A percentile compares a stretch with the other conserved stretches of the same genome.
Conservation (phyloP, 441 rosid genomes). For the Erysimum cheiri region DNA sequence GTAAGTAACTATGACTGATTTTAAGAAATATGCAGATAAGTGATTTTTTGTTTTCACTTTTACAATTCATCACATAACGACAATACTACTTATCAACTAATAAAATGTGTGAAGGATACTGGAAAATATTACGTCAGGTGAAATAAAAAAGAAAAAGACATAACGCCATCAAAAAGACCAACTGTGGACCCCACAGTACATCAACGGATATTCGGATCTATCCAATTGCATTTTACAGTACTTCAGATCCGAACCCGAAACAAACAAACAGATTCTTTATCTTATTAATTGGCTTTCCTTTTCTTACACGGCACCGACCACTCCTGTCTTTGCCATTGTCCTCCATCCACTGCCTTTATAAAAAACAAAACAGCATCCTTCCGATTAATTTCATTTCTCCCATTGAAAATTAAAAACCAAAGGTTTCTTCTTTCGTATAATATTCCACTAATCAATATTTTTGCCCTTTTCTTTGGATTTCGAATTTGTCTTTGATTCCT, state of each 20-base stretch:
- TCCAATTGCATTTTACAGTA: slow-evolving; percentile 10
- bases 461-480: slow-evolving; percentile 4
- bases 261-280: not conserved
- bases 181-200: not conserved
- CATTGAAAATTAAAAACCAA: slow-evolving; percentile 12
- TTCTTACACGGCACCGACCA: slow-evolving; percentile 26
- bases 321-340: not conserved
- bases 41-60: not conserved
- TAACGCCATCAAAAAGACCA: not conserved
- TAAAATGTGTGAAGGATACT: too few species aligned
- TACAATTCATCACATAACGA: not conserved
- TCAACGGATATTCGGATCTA: slow-evolving; percentile 23
- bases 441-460: not conserved
- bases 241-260: slow-evolving; percentile 15
- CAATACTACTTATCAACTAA: too few species aligned
- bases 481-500: slow-evolving; percentile 12
- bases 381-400: slow-evolving; percentile 6
- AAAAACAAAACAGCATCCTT: not conserved
- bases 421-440: slow-evolving; percentile 28
- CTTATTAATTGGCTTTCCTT: not conserved
- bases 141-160: not conserved
- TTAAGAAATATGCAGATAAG: not conserved
- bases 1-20: too few species aligned
- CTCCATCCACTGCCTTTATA: not conserved
- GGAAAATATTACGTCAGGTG: not conserved